These are phyloP conservation scores for Samsoniella hepiali DNA, from an alignment of 2,329 filamentous ascomycete genomes.

Conservation along the genomic window DNA sequence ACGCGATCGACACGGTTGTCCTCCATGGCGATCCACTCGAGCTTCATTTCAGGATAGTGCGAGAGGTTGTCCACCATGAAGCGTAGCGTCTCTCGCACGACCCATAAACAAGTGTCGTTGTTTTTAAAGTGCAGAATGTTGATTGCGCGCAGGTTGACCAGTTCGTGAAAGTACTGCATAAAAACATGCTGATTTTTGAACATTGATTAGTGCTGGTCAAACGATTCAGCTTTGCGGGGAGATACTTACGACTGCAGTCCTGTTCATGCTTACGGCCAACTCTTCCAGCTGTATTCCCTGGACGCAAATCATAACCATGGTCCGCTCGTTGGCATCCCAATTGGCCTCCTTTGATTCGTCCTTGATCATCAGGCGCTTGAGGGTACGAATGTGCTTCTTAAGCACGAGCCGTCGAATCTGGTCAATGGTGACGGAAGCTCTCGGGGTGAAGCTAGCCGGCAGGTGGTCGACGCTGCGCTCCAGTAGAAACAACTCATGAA, in stretches of 20 bases:
- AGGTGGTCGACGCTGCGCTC: constrained; percentile 51
- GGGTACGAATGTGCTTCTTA: constrained; percentile 52
- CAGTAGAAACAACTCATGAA: constrained; percentile 59
- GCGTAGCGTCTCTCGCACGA: constrained; percentile 54
- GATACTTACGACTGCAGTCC: constrained; percentile 50
- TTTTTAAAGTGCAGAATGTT: constrained; percentile 54
- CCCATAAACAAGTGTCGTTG: constrained; percentile 54
- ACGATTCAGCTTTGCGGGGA: no score
- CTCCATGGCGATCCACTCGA: constrained; percentile 58
- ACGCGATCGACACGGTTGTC: constrained; percentile 49
- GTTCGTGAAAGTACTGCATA: constrained; percentile 49
- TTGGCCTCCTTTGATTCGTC: constrained; percentile 46
- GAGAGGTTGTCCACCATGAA: constrained; percentile 58
- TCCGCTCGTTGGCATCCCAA: constrained; percentile 58
- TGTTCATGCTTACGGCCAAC: constrained; percentile 53
- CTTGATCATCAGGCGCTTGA: constrained; percentile 59
- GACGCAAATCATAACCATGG: constrained; percentile 51
- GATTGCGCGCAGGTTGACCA: constrained; percentile 50
- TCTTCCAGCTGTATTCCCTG: constrained; percentile 51
- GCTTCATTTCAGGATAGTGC: constrained; percentile 51
- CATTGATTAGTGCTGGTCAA: constrained; percentile 9
- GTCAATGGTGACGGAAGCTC: constrained; percentile 49
- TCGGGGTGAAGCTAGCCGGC: constrained; percentile 51
- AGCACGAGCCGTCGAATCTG: constrained; percentile 57
- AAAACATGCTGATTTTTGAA: constrained; percentile 49